Percentiles rank a stretch among this genome's conserved stretches.
Conservation (phyloP, 305 asterid genomes). For the Fraxinus dipetala region DNA sequence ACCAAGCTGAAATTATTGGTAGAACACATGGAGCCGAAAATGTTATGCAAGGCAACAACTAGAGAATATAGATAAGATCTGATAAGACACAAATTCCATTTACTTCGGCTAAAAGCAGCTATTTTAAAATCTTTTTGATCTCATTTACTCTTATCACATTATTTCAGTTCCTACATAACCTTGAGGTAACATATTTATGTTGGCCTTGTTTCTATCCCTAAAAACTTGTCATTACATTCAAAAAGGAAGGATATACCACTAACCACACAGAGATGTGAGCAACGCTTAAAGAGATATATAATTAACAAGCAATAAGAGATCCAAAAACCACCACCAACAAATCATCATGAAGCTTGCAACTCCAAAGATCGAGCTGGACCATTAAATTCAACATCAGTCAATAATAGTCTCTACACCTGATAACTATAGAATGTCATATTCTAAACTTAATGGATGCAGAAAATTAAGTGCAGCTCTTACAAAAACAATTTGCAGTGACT, state of each 20-base stretch:
- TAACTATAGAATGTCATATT: conserved; percentile 8
- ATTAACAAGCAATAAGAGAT: not conserved
- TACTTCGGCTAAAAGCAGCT: not conserved
- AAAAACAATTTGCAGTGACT: not conserved
- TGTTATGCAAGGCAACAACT: not conserved
- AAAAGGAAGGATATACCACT: not conserved
- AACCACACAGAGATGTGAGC: not conserved
- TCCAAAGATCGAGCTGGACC: not conserved
- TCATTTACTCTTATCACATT: not conserved
- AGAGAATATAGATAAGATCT: not conserved
- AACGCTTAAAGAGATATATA: not conserved
- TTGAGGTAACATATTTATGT: not conserved
- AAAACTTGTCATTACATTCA: not conserved
- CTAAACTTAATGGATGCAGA: conserved; percentile 10
- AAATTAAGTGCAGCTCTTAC: not conserved
- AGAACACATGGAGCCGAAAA: not conserved
- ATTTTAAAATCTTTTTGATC: not conserved
- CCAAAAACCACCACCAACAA: not conserved
- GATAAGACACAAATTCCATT: not conserved
- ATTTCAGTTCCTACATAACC: not conserved
- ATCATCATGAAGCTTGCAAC: not conserved
- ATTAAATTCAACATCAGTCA: conserved; percentile 7
- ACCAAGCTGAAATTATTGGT: not conserved
- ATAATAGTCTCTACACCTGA: not conserved
- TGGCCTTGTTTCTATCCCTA: not conserved